Conservation (phyloP, 2,329 filamentous ascomycete genomes). For the Epichloe glyceriae region DNA sequence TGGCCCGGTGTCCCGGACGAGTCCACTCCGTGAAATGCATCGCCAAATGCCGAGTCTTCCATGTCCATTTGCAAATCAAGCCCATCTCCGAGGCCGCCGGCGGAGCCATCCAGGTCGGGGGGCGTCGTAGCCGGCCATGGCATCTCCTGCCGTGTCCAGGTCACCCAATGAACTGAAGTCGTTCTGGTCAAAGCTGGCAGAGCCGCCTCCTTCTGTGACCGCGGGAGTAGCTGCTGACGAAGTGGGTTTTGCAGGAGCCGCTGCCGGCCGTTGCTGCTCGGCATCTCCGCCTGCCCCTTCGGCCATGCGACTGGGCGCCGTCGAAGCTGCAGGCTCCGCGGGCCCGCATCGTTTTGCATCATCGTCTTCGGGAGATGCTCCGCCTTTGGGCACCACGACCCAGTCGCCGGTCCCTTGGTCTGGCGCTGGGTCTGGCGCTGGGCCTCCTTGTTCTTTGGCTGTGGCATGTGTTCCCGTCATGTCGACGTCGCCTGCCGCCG, state of each 20-base stretch:
- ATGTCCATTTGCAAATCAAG: conserved; percentile 53
- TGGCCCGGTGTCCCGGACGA: conserved; percentile 24
- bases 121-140: conserved; percentile 52
- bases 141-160: conserved; percentile 59
- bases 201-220: conserved; percentile 27
- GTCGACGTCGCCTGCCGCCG: conserved; percentile 21
- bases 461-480: conserved; percentile 41
- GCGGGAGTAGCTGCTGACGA: conserved; percentile 34
- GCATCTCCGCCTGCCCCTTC: background rate
- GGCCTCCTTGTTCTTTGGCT: conserved; percentile 22
- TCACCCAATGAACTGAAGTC: conserved; percentile 53
- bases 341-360: conserved; percentile 4
- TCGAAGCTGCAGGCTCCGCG: background rate
- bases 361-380: conserved; percentile 28
- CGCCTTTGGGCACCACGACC: conserved; percentile 60
- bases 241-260: conserved; percentile 20
- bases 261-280: conserved; percentile 11
- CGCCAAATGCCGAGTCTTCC: conserved; percentile 72
- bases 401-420: conserved; percentile 50
- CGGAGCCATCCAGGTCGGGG: conserved; percentile 35
- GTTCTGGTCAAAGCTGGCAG: conserved; percentile 37
- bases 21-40: conserved; percentile 60
- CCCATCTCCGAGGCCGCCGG: conserved; percentile 38
- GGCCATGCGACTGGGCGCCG: background rate
- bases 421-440: conserved; percentile 29